Percentiles rank a stretch among this genome's conserved stretches.
Evolutionary conservation across 495 filamentous ascomycete species (phyloP).

Genomic region (Evernia prunastri): DNA sequence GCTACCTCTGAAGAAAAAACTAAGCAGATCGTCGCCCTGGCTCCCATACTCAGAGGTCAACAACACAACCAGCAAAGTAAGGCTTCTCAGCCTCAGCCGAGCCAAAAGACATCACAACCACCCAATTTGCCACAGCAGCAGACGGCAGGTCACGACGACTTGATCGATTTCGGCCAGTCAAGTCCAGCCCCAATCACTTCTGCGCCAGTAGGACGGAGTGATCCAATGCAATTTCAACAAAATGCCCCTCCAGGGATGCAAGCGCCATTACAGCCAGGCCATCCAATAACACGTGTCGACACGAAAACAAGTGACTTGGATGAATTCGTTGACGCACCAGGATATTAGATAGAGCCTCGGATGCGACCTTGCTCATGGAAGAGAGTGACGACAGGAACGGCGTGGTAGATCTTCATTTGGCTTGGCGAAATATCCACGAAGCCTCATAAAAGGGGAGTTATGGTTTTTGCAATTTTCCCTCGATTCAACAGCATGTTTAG

Average conservation of each 20-base stretch:
- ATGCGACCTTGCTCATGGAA: constrained; percentile 3
- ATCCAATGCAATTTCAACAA: constrained; percentile 15
- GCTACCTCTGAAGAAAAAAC: constrained; percentile 64
- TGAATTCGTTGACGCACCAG: constrained; percentile 51
- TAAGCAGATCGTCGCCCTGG: constrained; percentile 79
- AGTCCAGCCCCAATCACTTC: constrained; percentile 18
- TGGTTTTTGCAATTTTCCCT: neutral
- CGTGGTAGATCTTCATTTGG: constrained; percentile 1
- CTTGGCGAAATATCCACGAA: neutral
- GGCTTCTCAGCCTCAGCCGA: constrained; percentile 20
- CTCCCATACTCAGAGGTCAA: constrained; percentile 78
- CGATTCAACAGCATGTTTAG: neutral
- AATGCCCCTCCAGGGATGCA: constrained; percentile 20
- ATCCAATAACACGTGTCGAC: constrained; percentile 41
- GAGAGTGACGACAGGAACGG: constrained; percentile 18
- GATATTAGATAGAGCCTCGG: neutral
- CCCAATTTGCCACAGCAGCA: constrained; percentile 19
- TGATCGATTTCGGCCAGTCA: constrained; percentile 37
- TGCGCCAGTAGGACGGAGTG: constrained; percentile 12
- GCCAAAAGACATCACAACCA: constrained; percentile 24
- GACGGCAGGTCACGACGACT: constrained; percentile 21
- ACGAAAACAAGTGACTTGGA: constrained; percentile 45
- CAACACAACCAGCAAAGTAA: constrained; percentile 32
- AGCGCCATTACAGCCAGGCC: constrained; percentile 27
- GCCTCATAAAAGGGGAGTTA: neutral